Evolutionary conservation across 2,329 filamentous ascomycete genomes (phyloP), one percentile per base, ranked within the genome.

Genomic region (Aspergillus fructus): DNA sequence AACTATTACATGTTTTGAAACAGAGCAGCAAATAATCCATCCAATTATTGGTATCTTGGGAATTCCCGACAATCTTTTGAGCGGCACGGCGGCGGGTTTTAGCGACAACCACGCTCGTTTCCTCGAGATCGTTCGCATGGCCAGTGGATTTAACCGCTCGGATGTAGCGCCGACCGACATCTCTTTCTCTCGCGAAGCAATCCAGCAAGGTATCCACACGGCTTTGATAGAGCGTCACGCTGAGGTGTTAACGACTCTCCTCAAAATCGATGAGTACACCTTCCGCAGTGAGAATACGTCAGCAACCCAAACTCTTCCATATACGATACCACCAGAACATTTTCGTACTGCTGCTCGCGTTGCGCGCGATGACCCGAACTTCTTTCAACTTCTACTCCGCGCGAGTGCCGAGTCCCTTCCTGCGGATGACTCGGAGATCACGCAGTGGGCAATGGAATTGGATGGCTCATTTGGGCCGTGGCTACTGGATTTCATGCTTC

Each of bases 131-230:
- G 62, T 79, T 21, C 74, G 74, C 13, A 49, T 70, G 24, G 65
- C 68, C 17, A 66, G 69, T 55, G 67, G 66, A 0, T 67, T 66
- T 23, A 61, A 58, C 19, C 56, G 57, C 7, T 19, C 54, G 12
- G 53, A 59, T 48, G 56, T 62, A 40, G 24, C 62, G 11, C 39
- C 50, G 41, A 55, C 54, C 15, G 52, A 63, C 37, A 49, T 67
- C 47, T 24, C 55, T 12, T 61, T 77, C 8, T 71, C 76, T 3
- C 69, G 66, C 2, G 61, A 65, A 3, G 66, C 67, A 0, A 57
- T 77, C 2, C 73, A 77, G n/a, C 59, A 72, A 27, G 77, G 78
- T 8, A 72, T 80, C 48, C 66, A 68, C 24, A 69, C 66, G 3
- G 77, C 78, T 9, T 71, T 80, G 9, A 30, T 64, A 7, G 64